phyloP scores from a whole-genome alignment of 306 rosid genomes.

The Castanea mollissima region DNA sequence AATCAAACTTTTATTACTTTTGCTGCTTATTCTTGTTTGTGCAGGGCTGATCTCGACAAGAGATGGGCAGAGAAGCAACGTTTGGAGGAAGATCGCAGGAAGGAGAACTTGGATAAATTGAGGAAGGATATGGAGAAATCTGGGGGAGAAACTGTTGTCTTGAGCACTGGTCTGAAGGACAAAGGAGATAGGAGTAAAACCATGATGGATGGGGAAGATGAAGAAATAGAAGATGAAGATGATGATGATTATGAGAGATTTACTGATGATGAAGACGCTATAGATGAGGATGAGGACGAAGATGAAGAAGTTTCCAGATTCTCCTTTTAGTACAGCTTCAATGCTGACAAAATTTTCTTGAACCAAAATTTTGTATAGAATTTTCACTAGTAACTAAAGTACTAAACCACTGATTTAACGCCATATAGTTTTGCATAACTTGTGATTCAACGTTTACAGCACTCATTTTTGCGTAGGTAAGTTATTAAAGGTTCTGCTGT shows the following conservation, averaged over 20 bases:
- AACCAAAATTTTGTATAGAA: slow-evolving; percentile 33
- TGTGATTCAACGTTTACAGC: neutral
- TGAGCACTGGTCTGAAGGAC: slow-evolving; percentile 80
- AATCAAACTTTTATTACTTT: slow-evolving; percentile 12
- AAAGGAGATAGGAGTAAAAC: slow-evolving; percentile 30
- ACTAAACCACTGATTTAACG: neutral
- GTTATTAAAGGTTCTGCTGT: neutral
- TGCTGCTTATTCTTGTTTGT: slow-evolving; percentile 5
- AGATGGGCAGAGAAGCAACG: slow-evolving; percentile 71
- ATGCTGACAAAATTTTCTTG: slow-evolving; percentile 1
- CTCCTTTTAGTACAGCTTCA: slow-evolving; percentile 25
- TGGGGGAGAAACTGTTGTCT: slow-evolving; percentile 57
- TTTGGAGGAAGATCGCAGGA: slow-evolving; percentile 74
- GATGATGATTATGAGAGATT: slow-evolving; percentile 43
- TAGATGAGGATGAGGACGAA: slow-evolving; percentile 59
- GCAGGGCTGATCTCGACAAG: slow-evolving; percentile 80
- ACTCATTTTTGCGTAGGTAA: neutral
- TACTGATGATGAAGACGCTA: slow-evolving; percentile 47
- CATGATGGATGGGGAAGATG: slow-evolving; percentile 50
- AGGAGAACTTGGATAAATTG: slow-evolving; percentile 67
- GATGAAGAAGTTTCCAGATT: slow-evolving; percentile 57
- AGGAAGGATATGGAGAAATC: slow-evolving; percentile 73
- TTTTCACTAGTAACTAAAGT: neutral
- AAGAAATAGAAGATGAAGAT: slow-evolving; percentile 30
- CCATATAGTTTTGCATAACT: neutral